Percentiles rank a stretch among this genome's conserved stretches.
Evolutionary conservation across 1,284 basidiomycete species (phyloP).

Genomic region (Ceratobasidium sp.): DNA sequence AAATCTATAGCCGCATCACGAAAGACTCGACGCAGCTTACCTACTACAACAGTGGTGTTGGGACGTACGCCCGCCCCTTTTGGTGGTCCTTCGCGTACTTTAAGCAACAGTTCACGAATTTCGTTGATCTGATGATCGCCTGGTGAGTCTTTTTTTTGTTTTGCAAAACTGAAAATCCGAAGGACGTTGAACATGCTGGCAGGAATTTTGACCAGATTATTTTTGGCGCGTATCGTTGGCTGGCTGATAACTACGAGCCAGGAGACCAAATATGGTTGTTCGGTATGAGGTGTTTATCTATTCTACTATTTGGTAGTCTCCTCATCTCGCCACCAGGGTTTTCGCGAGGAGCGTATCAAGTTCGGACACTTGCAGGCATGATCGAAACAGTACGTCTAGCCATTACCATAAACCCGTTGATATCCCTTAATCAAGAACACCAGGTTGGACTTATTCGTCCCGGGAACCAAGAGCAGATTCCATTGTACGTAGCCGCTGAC

Average conservation of each 20-base stretch:
- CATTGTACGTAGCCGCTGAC: too few relatives aligned
- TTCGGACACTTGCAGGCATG: conserved; percentile 61
- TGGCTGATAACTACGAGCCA: conserved; percentile 39
- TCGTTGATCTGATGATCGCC: conserved; percentile 44
- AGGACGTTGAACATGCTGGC: neutral
- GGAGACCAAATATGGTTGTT: conserved; percentile 48
- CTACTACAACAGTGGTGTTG: conserved; percentile 47
- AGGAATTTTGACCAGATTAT: conserved; percentile 47
- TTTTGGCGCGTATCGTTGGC: conserved; percentile 46
- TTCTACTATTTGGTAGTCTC: too few relatives aligned
- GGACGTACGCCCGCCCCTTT: conserved; percentile 43
- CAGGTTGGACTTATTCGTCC: conserved; percentile 57
- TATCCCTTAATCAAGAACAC: too few relatives aligned
- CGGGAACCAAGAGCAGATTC: conserved; percentile 53
- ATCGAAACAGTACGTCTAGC: conserved; percentile 56
- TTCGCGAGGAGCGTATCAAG: conserved; percentile 65
- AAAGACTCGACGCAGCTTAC: conserved; percentile 32
- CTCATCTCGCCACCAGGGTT: conserved; percentile 56
- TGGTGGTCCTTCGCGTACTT: conserved; percentile 25
- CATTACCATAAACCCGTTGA: too few relatives aligned
- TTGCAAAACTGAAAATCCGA: too few relatives aligned
- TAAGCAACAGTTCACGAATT: conserved; percentile 14
- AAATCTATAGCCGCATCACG: conserved; percentile 21
- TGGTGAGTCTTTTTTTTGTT: conserved; percentile 26
- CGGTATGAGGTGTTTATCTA: conserved; percentile 13